Evolutionary conservation across 345 rosid genomes (phyloP).

Genomic region (Salix arbutifolia): DNA sequence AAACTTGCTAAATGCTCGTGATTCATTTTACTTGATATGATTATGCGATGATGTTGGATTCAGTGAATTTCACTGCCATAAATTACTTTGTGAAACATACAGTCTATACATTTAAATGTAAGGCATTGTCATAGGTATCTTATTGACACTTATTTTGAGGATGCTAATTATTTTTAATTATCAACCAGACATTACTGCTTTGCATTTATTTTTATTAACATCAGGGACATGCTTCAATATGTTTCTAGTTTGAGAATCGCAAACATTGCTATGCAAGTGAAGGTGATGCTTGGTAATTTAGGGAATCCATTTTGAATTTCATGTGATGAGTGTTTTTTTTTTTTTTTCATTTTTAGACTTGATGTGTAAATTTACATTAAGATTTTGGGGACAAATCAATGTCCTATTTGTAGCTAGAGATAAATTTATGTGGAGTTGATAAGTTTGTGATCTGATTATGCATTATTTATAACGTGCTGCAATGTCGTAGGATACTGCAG

Average conservation of each 20-base stretch:
- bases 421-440: background rate
- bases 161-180: background rate
- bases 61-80: background rate
- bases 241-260: background rate
- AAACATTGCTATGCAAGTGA: background rate
- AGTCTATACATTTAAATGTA: background rate
- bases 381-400: background rate
- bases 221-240: background rate
- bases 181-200: background rate
- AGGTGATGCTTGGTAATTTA: background rate
- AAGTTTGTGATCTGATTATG: conserved; percentile 38
- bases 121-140: background rate
- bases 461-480: conserved; percentile 43
- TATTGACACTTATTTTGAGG: background rate
- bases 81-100: background rate
- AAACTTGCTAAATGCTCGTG: background rate
- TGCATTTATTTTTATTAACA: background rate
- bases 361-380: background rate
- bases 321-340: background rate
- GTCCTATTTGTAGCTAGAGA: background rate
- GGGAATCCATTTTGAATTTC: background rate
- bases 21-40: background rate
- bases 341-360: background rate
- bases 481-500: conserved; percentile 81
- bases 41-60: background rate